Base-by-base conservation (phyloP, 1,284 basidiomycete species). In the Wolfiporia cocos region DNA sequence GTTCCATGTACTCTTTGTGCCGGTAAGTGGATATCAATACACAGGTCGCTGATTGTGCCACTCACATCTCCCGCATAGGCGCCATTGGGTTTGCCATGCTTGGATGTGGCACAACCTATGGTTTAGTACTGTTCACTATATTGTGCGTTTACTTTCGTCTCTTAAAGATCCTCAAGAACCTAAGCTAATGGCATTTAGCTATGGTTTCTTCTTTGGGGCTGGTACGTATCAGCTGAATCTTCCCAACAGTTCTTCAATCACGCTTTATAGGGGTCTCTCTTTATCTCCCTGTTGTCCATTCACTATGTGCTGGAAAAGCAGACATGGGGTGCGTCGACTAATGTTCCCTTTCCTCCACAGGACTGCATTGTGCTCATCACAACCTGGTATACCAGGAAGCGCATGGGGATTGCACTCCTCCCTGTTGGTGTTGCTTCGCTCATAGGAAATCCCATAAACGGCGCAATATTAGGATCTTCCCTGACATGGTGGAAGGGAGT, bases 191-290 rank as follows among this genome's bases (percentile, higher is more conserved):
- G n/a, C n/a, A n/a, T 29, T 29, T 14, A 42, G 41, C 21, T 53
- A 57, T 39, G 56, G 56, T 4, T 53, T 56, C 44, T 56, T 59
- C 43, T 56, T 55, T 19, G 56, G 41, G 12, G 23, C 41, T 22
- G 22, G 41, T 37, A 32, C 9, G 15, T 37, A n/a, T 30, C n/a
- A 15, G 17, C 6, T 20, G 10, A 36, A n/a, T n/a, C n/a, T n/a
- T n/a, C n/a, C n/a, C n/a, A n/a, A n/a, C n/a, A n/a, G n/a, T n/a
- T 17, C 21, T 19, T 14, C 41, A n/a, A 21, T 4, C 2, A 19
- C 14, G 9, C 21, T 7, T 12, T 15, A n/a, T n/a, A n/a, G 37
- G 41, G 29, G 28, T 42, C 7, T 42, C 41, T 19, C 17, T 42
- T 24, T 42, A 42, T 29, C 34, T 42, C 11, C 41, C 41, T 5